Base-by-base conservation (phyloP, 148 eudicot species). In the Polygonum maritimum region DNA sequence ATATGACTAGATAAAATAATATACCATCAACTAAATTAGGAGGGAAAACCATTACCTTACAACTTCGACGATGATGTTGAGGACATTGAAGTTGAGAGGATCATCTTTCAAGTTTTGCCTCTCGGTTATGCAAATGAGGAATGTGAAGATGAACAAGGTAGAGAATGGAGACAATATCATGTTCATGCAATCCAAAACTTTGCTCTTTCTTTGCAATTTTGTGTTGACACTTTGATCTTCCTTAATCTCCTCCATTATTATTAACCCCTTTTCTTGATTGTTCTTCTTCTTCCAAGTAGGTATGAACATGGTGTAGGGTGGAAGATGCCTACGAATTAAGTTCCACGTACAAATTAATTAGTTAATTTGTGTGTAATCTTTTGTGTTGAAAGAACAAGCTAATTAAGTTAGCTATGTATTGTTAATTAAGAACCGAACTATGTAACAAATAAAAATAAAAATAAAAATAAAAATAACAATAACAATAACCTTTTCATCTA, bases 61-160 rank as follows among this genome's bases (percentile, higher is more conserved):
- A 19, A 89, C 92, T 79, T 93, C 98, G 7, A 93, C 40, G 3
- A 86, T 81, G 60, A 93, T 86, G 82, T 82, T 90, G 41, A 91
- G 48, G 55, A 89, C 85, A 74, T 78, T 91, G 84, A 91, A 91
- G 77, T 93, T 91, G 81, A 88, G 87, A 51, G 96, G 98, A 74
- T 93, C 93, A 33, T 87, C 82, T 75, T 76, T 80, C 63, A 93
- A 74, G 45, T 79, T 86, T 10, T 87, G 40, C 71, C 86, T 88
- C 83, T 93, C 96, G 0, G 87, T 80, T 44, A 93, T 83, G 76
- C 96, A 93, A n/a, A 93, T 80, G 38, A 88, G 81, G 38, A 82
- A 75, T 63, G 83, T 78, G 82, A 88, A 88, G 62, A 88, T 81
- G 69, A 57, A 81, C 38, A 93, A 75, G 54, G 83, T 87, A 8